Evolutionary conservation across 208 protist genomes (phyloP).

Genomic region (Kentomonas sorsogonicus): DNA sequence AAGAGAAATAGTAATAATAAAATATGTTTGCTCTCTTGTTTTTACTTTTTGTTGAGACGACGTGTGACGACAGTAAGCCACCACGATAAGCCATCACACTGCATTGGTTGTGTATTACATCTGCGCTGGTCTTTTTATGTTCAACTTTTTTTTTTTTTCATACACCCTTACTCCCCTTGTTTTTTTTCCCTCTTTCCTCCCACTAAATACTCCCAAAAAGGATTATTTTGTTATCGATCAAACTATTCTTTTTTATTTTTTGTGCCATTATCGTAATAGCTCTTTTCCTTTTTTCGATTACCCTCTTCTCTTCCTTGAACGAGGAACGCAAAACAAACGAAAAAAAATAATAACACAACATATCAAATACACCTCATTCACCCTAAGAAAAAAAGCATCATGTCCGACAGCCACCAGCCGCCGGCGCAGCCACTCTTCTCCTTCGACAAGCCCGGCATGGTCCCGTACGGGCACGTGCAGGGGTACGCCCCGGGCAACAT

Average conservation of each 20-base stretch:
- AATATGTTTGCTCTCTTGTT: background rate
- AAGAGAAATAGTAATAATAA: background rate
- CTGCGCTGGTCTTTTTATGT: background rate
- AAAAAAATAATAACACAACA: background rate
- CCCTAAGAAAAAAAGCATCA: background rate
- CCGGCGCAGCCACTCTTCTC: too few species aligned
- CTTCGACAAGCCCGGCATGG: constrained; percentile 26
- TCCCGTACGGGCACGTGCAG: constrained; percentile 73
- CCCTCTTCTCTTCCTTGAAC: too few species aligned
- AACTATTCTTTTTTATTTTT: constrained; percentile 8
- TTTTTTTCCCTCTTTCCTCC: constrained; percentile 1
- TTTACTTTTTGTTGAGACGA: background rate
- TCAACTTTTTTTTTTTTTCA: background rate
- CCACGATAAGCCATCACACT: background rate
- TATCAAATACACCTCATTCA: background rate
- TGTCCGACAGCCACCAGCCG: constrained; percentile 5
- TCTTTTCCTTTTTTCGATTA: constrained; percentile 1
- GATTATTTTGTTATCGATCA: constrained; percentile 8
- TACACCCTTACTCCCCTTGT: background rate
- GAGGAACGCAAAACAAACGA: too few species aligned
- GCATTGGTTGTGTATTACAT: background rate
- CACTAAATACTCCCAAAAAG: background rate
- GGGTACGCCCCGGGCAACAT: constrained; percentile 70
- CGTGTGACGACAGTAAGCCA: too few species aligned
- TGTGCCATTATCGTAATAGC: constrained; percentile 8